Base-by-base conservation (phyloP, 2,329 filamentous ascomycete species). In the Aspergillus terreus region DNA sequence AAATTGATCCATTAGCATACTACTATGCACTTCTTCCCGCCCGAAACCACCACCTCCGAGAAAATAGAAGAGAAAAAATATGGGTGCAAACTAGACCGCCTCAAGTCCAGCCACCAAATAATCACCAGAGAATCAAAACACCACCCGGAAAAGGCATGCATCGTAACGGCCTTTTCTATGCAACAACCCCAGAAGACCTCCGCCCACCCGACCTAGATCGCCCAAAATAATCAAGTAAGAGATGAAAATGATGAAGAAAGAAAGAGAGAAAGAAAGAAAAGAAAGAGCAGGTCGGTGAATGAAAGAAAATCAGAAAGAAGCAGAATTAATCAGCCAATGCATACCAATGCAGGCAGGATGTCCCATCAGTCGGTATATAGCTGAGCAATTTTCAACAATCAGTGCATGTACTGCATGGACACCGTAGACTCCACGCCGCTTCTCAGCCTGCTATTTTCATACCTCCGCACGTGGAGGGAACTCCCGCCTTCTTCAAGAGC, bases 131-230 rank as follows among this genome's bases (percentile, higher is more conserved):
- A 23, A 47, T 10, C 36, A 51, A 44, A 53, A 53, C 52, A 52
- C 52, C 55, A 49, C 53, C 55, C 49, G 5, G 40, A 53, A 53
- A 44, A 51, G 54, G 52, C 35, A 38, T 38, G 51, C 49, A 52
- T 46, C 45, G 12, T 42, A 23, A 19, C 7, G 40, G 15, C 40
- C 19, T 42, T 42, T 21, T 50, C 47, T 38, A 56, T 58, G 55
- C 51, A 55, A 52, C 38, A 41, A 23, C 40, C 51, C 53, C 50
- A 38, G 47, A 23, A 48, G 40, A 50, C 49, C 46, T 52, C 47
- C 49, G 44, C 49, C 33, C 48, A 48, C 43, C 45, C 48, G 40
- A 30, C 14, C n/a, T 42, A 35, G 38, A 17, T 21, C 23, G 33
- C 15, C 25, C 44, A 50, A 50, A 25, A 50, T 44, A 38, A 23